Evolutionary conservation across 192 early-diverging fungal species (phyloP), one percentile per base, ranked within the genome.

Genomic region (Mycoemilia scoparia): DNA sequence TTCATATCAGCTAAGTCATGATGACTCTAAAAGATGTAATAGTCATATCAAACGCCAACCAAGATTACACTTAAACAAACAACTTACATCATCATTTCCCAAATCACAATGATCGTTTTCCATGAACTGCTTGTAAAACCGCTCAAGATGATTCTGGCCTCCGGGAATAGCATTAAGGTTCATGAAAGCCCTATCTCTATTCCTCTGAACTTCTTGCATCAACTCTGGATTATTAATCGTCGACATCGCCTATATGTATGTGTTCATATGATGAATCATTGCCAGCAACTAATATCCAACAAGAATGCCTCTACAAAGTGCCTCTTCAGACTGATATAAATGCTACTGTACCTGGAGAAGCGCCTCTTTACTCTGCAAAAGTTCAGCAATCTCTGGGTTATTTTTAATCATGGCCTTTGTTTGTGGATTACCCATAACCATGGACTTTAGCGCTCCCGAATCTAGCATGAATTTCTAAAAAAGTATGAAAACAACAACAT

Each of bases 181-280:
- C 4, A 53, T 48, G 30, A 68, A 52, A 22, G 50, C 59, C 3
- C 60, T 59, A 42, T 68, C 65, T 43, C 64, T 62, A 46, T 64
- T 63, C 33, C 65, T 54, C 51, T 56, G 51, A 17, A 63, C 33
- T 39, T 68, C 60, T 28, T 49, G 55, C 60, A 63, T 51, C 38
- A 60, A 46, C 21, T 20, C 34, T 10, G 65, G 65, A 34, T 68
- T 68, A 38, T 50, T 26, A 35, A 45, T 54, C 34, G 62, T 56
- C 21, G 30, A 46, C 37, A 60, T 46, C 14, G 60, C 36, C 21
- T 49, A 36, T 0, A 55, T 54, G 35, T 67, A 56, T 15, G 20
- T 45, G 36, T 63, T 58, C 21, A 58, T 31, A n/a, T 48, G 36
- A 20, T 43, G 50, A n/a, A n/a, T n/a, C n/a, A n/a, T n/a, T n/a